phyloP scores from a whole-genome alignment of 306 rosid species.

The Lathyrus oleraceus region DNA sequence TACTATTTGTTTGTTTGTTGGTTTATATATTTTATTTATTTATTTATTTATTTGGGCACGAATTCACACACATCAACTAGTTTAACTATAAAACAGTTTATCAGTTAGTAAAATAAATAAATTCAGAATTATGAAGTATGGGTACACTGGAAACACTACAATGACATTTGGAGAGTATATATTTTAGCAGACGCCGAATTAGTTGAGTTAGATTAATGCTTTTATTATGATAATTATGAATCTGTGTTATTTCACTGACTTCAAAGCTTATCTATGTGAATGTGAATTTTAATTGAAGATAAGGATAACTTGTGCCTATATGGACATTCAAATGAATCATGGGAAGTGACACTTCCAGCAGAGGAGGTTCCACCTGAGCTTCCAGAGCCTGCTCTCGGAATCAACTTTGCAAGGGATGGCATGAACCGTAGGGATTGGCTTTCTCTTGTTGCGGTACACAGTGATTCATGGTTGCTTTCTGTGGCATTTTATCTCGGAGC shows the following conservation, averaged over 20 bases:
- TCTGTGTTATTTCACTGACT: slow-evolving; percentile 4
- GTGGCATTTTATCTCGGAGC: slow-evolving; percentile 97
- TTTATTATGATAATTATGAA: neutral
- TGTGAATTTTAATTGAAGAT: slow-evolving; percentile 55
- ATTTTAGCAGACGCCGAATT: neutral
- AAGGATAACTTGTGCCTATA: slow-evolving; percentile 95
- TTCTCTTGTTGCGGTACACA: slow-evolving; percentile 93
- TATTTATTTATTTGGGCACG: neutral
- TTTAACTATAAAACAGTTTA: neutral
- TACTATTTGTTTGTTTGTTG: neutral
- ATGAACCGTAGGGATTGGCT: slow-evolving; percentile 97
- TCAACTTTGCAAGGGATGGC: slow-evolving; percentile 97
- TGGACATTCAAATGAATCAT: slow-evolving; percentile 84
- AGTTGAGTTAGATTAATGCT: slow-evolving; percentile 2
- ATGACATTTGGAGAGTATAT: neutral
- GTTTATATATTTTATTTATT: neutral
- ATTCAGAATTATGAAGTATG: no score
- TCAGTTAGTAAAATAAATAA: neutral
- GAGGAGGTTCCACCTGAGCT: slow-evolving; percentile 99
- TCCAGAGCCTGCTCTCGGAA: slow-evolving; percentile 99
- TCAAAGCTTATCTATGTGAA: neutral
- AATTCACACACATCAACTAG: neutral
- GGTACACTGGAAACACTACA: no score
- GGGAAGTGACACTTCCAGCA: slow-evolving; percentile 97
- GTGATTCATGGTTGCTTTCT: slow-evolving; percentile 97